phyloP scores from a whole-genome alignment of 2,329 filamentous ascomycete genomes.

The Apiospora koreana region DNA sequence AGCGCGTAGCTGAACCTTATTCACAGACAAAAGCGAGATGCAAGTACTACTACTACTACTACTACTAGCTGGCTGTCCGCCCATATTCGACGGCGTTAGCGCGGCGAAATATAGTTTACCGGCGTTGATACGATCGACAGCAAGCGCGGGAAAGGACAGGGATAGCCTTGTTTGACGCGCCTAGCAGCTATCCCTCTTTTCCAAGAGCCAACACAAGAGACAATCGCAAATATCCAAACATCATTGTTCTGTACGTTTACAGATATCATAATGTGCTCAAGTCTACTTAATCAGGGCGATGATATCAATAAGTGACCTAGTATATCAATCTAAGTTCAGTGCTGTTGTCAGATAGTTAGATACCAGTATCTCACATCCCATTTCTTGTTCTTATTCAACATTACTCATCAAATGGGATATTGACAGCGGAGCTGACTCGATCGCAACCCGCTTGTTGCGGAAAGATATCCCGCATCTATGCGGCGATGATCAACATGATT shows the following conservation, averaged over 20 bases:
- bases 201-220: not conserved
- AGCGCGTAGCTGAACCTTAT: not conserved
- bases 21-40: not conserved
- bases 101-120: not conserved
- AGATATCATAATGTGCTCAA: too few species aligned
- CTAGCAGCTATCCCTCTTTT: not conserved
- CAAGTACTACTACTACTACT: too few species aligned
- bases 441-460: not conserved
- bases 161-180: not conserved
- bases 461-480: not conserved
- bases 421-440: not conserved
- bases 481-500: not conserved
- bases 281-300: too few species aligned
- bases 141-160: not conserved
- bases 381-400: not conserved
- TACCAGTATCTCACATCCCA: too few species aligned
- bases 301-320: too few species aligned
- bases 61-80: not conserved
- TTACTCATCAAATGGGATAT: not conserved
- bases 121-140: not conserved
- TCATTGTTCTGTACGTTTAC: too few species aligned
- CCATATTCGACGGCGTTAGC: not conserved
- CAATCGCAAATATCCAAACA: too few species aligned
- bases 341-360: too few species aligned
- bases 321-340: too few species aligned